These are phyloP conservation scores for Xerocomus brunneocitrinus DNA, from an alignment of 768 basidiomycete species.

Conservation along the genomic window DNA sequence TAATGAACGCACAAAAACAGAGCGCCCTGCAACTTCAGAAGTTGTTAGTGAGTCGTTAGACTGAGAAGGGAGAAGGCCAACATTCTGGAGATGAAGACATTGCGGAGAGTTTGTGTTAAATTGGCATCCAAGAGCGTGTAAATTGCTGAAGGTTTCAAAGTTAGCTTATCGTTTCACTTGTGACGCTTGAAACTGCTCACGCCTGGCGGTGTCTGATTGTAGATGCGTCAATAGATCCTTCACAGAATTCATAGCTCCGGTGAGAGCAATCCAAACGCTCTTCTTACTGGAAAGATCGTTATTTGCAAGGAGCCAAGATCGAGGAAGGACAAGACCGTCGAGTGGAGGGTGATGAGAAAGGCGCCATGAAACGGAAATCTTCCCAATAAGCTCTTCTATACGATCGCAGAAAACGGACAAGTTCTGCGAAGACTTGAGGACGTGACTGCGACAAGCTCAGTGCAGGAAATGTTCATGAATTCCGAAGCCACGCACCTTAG, in stretches of 20 bases:
- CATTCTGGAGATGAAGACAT: conserved; percentile 46
- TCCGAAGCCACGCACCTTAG: conserved; percentile 32
- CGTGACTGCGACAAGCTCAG: conserved; percentile 34
- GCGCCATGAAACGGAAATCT: conserved; percentile 35
- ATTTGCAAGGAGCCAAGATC: conserved; percentile 42
- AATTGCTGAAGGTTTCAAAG: neutral
- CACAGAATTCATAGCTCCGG: conserved; percentile 22
- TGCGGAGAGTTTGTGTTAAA: conserved; percentile 22
- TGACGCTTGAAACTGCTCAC: conserved; percentile 16
- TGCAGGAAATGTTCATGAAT: conserved; percentile 21
- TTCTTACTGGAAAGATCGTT: conserved; percentile 13
- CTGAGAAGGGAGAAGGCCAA: conserved; percentile 23
- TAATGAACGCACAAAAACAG: conserved; percentile 40
- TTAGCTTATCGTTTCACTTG: neutral
- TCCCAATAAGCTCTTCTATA: conserved; percentile 45
- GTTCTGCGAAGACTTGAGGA: conserved; percentile 38
- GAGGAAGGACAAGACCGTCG: conserved; percentile 49
- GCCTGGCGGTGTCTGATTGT: conserved; percentile 23
- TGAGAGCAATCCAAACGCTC: conserved; percentile 38
- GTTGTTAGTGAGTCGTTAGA: neutral
- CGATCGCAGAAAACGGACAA: conserved; percentile 47
- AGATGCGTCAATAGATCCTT: conserved; percentile 27
- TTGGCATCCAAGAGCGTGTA: conserved; percentile 8
- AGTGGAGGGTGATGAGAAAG: conserved; percentile 21
- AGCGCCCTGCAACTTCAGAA: conserved; percentile 42